Base-by-base conservation (phyloP, 768 basidiomycete species). In the Suillus weaverae region DNA sequence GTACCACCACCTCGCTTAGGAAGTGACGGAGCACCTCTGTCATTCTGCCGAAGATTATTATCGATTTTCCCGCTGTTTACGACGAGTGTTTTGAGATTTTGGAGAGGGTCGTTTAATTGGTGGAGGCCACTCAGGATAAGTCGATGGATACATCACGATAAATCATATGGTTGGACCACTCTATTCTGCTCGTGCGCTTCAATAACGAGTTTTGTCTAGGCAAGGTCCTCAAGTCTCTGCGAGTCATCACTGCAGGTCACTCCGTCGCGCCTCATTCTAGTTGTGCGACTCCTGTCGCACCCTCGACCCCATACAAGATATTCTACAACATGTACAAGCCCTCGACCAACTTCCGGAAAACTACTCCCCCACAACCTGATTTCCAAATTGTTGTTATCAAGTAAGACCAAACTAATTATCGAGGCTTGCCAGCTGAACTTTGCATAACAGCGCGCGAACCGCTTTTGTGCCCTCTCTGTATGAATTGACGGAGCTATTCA, bases 241-340 rank as follows among this genome's bases (percentile, higher is more conserved):
- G 94, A 30, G 84, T 95, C 72, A 84, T 95, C 32, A 85, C 90
- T 11, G 79, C 87, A 3, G 89, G 92, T 1, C 87, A 91, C 72
- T 68, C 72, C 9, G 64, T 80, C 13, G 83, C 87, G 72, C 39
- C 64, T 64, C 36, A 61, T 69, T 57, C n/a, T 44, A 32, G 16
- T 39, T 14, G 50, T 16, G n/a, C 65, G 2, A 64, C 7, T 36
- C 65, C 50, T 8, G 54, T 59, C 7, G 4, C 16, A 35, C 41
- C 66, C 3, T 59, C 73, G 3, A 85, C 89, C 1, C 90, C 90
- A 0, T 98, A 96, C 74, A 80, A 85, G 60, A 83, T 94, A 4
- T 98, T 97, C 78, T 99, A 83, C 76, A 90, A 97, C 71, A 81
- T 94, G 5, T 97, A 96, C 80, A 97, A 97, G 72, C 97, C 97